Evolutionary conservation across 495 filamentous ascomycete species (phyloP), one percentile per base, ranked within the genome.

Genomic region (Penicillium taxi): DNA sequence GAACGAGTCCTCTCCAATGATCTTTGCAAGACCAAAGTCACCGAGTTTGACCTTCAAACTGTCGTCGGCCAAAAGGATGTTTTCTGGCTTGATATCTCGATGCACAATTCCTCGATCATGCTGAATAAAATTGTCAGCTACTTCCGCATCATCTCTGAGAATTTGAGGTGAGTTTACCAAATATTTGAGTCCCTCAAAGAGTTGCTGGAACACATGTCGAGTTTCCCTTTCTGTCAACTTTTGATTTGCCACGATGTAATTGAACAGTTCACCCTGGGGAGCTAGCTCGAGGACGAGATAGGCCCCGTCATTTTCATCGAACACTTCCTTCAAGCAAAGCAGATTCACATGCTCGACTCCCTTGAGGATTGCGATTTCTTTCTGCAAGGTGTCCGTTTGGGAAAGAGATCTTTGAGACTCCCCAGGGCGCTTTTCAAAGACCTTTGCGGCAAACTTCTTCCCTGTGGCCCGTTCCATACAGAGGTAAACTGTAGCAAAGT

Each of bases 81-180:
- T 99, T 57, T 99, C 93, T 1, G 93, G 93, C 59, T 99, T 99
- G 54, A 99, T 94, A 49, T 99, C 93, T 32, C 93, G 85, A 60
- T 99, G 93, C 6, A 96, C 90, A 51, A 96, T 94, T 47, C 87
- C 89, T 45, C 93, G 85, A 35, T 96, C 93, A 58, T 99, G 93
- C 91, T 96, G 42, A 27, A 33, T 1, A 3, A 5, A 9, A 15
- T 1, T 15, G 7, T 33, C 34, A 38, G 29, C 9, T 9, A 20
- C 11, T 35, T 4, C 15, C 27, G n/a, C 4, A 2, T 2, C 5
- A 22, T 1, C 27, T 6, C 15, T 24, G 18, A 23, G 13, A 21
- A 18, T 34, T 14, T 8, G 18, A 21, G 24, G 33, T 32, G 24
- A 37, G 58, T 77, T 61, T 69, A 96, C 90, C 69, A 99, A 48